Evolutionary conservation across 225 moss, liverwort and hornwort species (phyloP), one percentile per base, ranked within the genome.

Genomic region (Marchantia polymorpha): DNA sequence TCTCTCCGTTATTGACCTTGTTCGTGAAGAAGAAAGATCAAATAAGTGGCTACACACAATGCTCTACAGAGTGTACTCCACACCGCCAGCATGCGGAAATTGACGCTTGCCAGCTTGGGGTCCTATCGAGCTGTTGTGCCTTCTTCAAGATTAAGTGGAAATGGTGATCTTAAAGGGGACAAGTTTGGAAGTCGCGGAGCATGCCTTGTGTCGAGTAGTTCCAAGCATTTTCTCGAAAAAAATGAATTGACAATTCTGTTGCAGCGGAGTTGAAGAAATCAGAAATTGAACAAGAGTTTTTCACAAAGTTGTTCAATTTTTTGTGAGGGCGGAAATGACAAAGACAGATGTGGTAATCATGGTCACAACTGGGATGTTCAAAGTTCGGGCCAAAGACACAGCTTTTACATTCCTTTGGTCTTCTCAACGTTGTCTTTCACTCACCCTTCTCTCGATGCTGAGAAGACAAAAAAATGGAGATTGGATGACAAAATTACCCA

Each of bases 341-440:
- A 64, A 48, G 51, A 83, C 26, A 49, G 55, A 48, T 85, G 85
- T 85, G 86, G 91, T 14, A 55, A 22, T 22, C n/a, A n/a, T n/a
- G 80, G 85, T 81, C 87, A 88, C 53, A 81, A 78, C 26, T 82
- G 88, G 12, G 86, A 88, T 47, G 27, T 81, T 52, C 81, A 77
- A 60, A 58, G 49, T 31, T 17, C 56, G 23, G 50, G 79, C 6
- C 83, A 79, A 58, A 82, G 64, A 70, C 80, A 81, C 72, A 76
- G 31, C 65, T 89, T 86, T 49, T 83, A 89, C 31, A 81, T 81
- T 56, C 89, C 86, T 50, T 83, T 86, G 50, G 92, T 89, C 13
- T 84, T 92, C 56, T 92, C 94, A 13, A 90, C 89, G 65, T 83
- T 86, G 49, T 92, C 92, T 15, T 85, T 86, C 50, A 88, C 92